phyloP scores from a whole-genome alignment of 768 basidiomycete genomes.

The Lactarius trivialis region DNA sequence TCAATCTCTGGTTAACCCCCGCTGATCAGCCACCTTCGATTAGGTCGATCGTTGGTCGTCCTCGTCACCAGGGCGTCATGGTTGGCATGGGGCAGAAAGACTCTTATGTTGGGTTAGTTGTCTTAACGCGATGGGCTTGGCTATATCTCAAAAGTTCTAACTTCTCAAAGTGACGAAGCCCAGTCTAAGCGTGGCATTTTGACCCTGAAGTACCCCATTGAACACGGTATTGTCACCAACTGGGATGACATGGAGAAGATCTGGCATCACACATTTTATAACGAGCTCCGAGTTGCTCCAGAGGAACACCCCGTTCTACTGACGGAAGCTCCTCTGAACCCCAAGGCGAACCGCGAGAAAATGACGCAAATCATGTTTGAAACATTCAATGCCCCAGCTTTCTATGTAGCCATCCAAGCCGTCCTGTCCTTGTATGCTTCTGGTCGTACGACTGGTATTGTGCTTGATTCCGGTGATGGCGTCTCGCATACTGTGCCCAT shows the following conservation, averaged over 20 bases:
- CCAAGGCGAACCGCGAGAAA: slow-evolving; percentile 66
- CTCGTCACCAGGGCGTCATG: slow-evolving; percentile 93
- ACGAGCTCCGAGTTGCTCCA: slow-evolving; percentile 69
- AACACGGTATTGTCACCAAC: slow-evolving; percentile 94
- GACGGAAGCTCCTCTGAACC: slow-evolving; percentile 67
- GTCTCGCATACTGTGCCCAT: slow-evolving; percentile 95
- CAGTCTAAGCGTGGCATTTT: slow-evolving; percentile 94
- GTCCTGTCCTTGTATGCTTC: slow-evolving; percentile 81
- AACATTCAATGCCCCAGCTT: slow-evolving; percentile 69
- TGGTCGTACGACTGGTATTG: slow-evolving; percentile 91
- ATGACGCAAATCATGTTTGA: slow-evolving; percentile 79
- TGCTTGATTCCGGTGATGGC: slow-evolving; percentile 94
- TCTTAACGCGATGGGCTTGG: not conserved
- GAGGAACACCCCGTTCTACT: slow-evolving; percentile 69
- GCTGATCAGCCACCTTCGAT: slow-evolving; percentile 4
- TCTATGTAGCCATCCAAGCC: slow-evolving; percentile 69
- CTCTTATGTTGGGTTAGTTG: slow-evolving; percentile 80
- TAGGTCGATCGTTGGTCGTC: slow-evolving; percentile 78
- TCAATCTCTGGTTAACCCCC: not conserved
- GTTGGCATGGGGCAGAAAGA: slow-evolving; percentile 97
- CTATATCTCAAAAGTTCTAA: not conserved
- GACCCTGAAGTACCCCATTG: slow-evolving; percentile 87
- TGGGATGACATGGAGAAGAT: slow-evolving; percentile 99
- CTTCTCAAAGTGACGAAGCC: slow-evolving; percentile 64
- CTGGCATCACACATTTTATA: slow-evolving; percentile 96